Conservation (phyloP, 768 basidiomycete genomes). For the Lactifluus volemus region DNA sequence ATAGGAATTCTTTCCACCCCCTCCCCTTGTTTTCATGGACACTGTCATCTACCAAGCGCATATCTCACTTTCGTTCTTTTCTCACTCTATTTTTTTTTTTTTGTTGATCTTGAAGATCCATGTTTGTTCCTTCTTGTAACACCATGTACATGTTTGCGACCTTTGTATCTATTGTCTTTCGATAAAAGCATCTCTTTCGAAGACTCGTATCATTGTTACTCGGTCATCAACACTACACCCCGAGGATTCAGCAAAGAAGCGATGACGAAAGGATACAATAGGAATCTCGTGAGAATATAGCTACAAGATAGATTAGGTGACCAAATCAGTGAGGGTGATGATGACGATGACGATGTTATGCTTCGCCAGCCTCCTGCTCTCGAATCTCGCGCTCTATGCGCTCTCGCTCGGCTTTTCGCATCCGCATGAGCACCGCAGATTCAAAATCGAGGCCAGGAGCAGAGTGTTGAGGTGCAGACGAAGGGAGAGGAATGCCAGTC, state of each 20-base stretch:
- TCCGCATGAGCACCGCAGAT: conserved; percentile 66
- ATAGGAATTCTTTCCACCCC: neutral
- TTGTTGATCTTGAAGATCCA: neutral
- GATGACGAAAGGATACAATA: neutral
- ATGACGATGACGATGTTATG: neutral
- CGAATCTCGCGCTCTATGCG: conserved; percentile 69
- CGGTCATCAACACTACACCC: neutral
- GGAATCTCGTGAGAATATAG: neutral
- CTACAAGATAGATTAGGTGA: neutral
- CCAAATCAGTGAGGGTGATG: neutral
- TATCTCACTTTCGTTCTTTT: neutral
- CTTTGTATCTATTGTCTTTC: conserved; percentile 2
- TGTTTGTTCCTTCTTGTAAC: conserved; percentile 1
- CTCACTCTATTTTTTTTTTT: neutral
- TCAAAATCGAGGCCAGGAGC: conserved; percentile 59
- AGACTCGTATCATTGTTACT: neutral
- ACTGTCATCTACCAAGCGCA: conserved; percentile 9
- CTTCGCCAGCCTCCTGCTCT: conserved; percentile 51
- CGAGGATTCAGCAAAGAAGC: neutral
- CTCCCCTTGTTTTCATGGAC: neutral
- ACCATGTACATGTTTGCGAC: conserved; percentile 5
- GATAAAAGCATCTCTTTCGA: neutral
- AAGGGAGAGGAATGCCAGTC: conserved; percentile 15
- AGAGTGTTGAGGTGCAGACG: conserved; percentile 18
- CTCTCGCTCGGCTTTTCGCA: conserved; percentile 74